Percentiles rank a stretch among this genome's conserved stretches.
Evolutionary conservation across 2,329 filamentous ascomycete genomes (phyloP).

Genomic region (Penicillium sp.): DNA sequence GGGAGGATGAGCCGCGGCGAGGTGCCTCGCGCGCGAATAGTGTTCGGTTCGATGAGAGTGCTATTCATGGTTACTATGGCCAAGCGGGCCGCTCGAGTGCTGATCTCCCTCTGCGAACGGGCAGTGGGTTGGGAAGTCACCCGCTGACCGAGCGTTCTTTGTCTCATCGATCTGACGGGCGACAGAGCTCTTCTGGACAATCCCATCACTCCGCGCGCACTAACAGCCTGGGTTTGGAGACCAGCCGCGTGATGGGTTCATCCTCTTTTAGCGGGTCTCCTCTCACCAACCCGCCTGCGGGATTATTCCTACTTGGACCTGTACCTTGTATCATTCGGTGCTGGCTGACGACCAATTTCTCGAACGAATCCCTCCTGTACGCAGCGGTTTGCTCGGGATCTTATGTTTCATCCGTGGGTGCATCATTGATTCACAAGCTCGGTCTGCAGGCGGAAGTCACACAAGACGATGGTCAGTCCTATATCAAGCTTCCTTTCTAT

Average conservation of each 20-base stretch:
- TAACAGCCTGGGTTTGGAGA: slow-evolving; percentile 86
- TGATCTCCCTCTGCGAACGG: slow-evolving; percentile 78
- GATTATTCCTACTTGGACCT: slow-evolving; percentile 81
- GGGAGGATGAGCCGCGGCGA: slow-evolving; percentile 83
- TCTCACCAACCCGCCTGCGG: slow-evolving; percentile 78
- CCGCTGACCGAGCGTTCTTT: slow-evolving; percentile 86
- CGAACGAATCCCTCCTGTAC: slow-evolving; percentile 85
- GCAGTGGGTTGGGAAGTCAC: slow-evolving; percentile 77
- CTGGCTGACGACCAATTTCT: slow-evolving; percentile 90
- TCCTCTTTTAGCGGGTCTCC: slow-evolving; percentile 72
- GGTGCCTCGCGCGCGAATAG: slow-evolving; percentile 93
- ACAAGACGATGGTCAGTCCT: slow-evolving; percentile 67
- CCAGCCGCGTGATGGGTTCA: slow-evolving; percentile 65
- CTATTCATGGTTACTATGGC: slow-evolving; percentile 86
- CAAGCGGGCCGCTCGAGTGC: slow-evolving; percentile 81
- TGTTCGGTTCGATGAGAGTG: slow-evolving; percentile 95
- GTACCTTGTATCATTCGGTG: slow-evolving; percentile 94
- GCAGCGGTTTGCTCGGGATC: slow-evolving; percentile 92
- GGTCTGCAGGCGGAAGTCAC: slow-evolving; percentile 70
- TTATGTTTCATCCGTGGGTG: slow-evolving; percentile 81
- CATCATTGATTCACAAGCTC: slow-evolving; percentile 73
- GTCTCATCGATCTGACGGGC: slow-evolving; percentile 94
- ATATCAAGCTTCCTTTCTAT: slow-evolving; percentile 80
- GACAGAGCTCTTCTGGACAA: slow-evolving; percentile 90
- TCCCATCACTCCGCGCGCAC: slow-evolving; percentile 76